These are phyloP conservation scores for Aeschynomene evenia DNA, from an alignment of 306 rosid genomes.

Conservation along the genomic window DNA sequence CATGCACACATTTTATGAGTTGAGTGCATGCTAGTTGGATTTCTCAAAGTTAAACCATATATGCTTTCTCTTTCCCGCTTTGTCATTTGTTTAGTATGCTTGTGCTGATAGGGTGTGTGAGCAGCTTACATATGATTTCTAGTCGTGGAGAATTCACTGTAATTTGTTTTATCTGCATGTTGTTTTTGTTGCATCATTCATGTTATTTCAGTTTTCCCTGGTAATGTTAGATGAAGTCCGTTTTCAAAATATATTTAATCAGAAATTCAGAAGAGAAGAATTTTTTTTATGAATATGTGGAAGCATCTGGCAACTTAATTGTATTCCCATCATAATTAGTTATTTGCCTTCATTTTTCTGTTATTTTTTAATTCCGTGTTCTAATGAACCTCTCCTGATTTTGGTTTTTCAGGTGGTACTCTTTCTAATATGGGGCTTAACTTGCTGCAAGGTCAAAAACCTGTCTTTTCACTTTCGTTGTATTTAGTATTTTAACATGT, in stretches of 20 bases:
- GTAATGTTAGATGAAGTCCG: constrained; percentile 1
- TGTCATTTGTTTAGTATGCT: background rate
- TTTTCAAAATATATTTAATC: background rate
- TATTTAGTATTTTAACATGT: background rate
- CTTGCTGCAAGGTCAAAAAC: constrained; percentile 91
- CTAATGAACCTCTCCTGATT: constrained; percentile 23
- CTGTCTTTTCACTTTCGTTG: constrained; percentile 17
- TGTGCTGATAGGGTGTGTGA: background rate
- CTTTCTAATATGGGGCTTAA: constrained; percentile 74
- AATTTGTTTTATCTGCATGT: constrained; percentile 13
- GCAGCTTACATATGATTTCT: background rate
- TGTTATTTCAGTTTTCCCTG: constrained; percentile 8
- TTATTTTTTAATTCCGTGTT: constrained; percentile 6
- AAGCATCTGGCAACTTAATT: constrained; percentile 17
- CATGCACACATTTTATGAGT: constrained; percentile 6
- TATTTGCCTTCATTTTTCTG: background rate
- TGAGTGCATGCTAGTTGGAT: constrained; percentile 13
- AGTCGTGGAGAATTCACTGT: constrained; percentile 3
- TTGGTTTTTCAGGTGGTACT: constrained; percentile 66
- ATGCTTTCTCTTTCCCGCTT: background rate
- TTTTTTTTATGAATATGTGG: background rate
- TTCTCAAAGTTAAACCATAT: background rate
- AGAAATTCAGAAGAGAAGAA: no score
- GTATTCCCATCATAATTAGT: constrained; percentile 2
- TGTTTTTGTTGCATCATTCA: constrained; percentile 14